Evolutionary conservation across 148 eudicot species (phyloP), one percentile per base, ranked within the genome.

Genomic region (Cornus kousa): DNA sequence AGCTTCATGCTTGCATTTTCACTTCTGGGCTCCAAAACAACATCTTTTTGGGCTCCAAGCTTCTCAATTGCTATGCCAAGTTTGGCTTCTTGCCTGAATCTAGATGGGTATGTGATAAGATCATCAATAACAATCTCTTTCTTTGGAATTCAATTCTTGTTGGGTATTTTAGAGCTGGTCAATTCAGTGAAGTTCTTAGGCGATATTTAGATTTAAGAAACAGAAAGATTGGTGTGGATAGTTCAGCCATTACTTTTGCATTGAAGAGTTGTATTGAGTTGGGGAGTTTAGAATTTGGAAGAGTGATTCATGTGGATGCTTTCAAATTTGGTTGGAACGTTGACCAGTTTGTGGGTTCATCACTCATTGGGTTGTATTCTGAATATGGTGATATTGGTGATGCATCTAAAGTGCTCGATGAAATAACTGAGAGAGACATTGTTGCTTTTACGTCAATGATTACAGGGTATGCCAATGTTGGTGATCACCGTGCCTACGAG

Each of bases 321-420:
- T 35, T 82, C 33, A 82, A 73, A 62, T 77, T 72, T 59, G 84
- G 84, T 32, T 72, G 72, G 59, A 76, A 32, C 65, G 50, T 9
- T 8, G 77, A 82, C 67, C 67, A 17, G 14, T 82, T 82, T 68
- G 84, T 82, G 67, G 73, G 80, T n/a, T 72, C 84, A 9, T 82
- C 84, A 2, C 20, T 82, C 77, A 82, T 82, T 55, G 74, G 76
- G 67, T 67, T 77, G 31, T 82, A 82, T 11, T 28, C 76, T 3
- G 35, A 39, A 23, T 55, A 10, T 67, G 80, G 68, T 72, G 68
- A 67, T 72, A 82, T 77, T 59, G 43, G 19, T 7, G 77, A 73
- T 50, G 84, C 80, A 65, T n/a, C 57, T 39, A 82, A 67, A 28
- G 84, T 77, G 80, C 71, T 82, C 39, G 84, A 82, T 65, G 84